Base-by-base conservation (phyloP, 371 early-diverging fungal species). In the Funneliformis caledonium region DNA sequence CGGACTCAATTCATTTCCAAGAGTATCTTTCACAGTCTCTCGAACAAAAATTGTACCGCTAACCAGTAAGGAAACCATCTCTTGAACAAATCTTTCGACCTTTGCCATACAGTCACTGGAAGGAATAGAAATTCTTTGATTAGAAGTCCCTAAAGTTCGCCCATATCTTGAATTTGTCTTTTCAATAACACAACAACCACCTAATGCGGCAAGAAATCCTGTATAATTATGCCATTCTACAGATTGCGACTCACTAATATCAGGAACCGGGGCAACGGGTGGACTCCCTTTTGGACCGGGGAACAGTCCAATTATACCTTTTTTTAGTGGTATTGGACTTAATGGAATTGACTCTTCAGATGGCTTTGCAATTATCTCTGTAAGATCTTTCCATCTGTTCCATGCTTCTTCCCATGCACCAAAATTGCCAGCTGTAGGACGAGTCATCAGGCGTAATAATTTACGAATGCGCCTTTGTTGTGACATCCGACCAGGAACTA, bases 321-420 rank as follows among this genome's bases (percentile, higher is more conserved):
- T 62, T 26, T 82, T 72, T 43, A 33, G 81, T 45, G 45, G n/a
- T 19, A 47, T 33, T 43, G 83, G 70, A 33, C 22, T 45, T 2
- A 81, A 74, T 19, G 67, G 50, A 47, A 50, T 5, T 59, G 81
- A 2, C 42, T 89, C 89, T 45, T 90, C 90, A 2, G 86, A 77
- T 0, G 87, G 83, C n/a, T 85, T 84, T 7, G 88, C 85, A 82
- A 92, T 88, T 26, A 86, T 81, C 6, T 87, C 87, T 14, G 88
- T 92, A 70, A 92, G 86, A 45, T 86, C 86, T 82, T 89, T 91
- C 96, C 97, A 96, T 37, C 94, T 87, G 56, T 89, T 88, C 80
- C 92, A 95, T 0, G 92, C 91, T 81, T 96, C 95, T 81, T 95
- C 95, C 95, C 96, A 96, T 0, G 95, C 97, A 19, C 91, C 93